Percentiles rank a stretch among this genome's conserved stretches.
These are phyloP conservation scores for Daldinia childiae DNA, from an alignment of 495 filamentous ascomycete genomes.

Conservation along the genomic window DNA sequence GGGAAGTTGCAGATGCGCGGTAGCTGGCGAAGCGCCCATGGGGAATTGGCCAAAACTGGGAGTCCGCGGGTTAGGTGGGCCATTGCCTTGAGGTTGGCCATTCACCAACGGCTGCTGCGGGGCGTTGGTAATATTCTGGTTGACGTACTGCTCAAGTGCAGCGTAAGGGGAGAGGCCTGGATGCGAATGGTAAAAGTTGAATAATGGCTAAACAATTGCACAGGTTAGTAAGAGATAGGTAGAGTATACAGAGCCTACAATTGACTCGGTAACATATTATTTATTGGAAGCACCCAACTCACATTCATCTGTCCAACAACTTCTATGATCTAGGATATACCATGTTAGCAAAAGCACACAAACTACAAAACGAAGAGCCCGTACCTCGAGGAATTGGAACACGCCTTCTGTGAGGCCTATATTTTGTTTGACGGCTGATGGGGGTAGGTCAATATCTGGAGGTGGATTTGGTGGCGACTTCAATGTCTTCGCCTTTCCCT, in stretches of 20 bases:
- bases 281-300: slow-evolving; percentile 15
- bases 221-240: slow-evolving; percentile 15
- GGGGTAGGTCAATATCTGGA: slow-evolving; percentile 67
- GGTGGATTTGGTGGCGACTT: slow-evolving; percentile 62
- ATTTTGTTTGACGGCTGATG: slow-evolving; percentile 67
- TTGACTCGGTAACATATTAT: no score
- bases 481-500: slow-evolving; percentile 62
- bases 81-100: slow-evolving; percentile 50
- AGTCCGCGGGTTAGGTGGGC: slow-evolving; percentile 52
- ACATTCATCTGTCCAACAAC: slow-evolving; percentile 77
- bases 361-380: slow-evolving; percentile 4
- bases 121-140: slow-evolving; percentile 46
- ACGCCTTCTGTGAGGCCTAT: slow-evolving; percentile 69
- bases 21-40: slow-evolving; percentile 63
- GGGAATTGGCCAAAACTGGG: slow-evolving; percentile 62
- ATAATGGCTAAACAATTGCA: slow-evolving; percentile 56
- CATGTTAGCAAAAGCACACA: slow-evolving; percentile 4
- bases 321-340: slow-evolving; percentile 67
- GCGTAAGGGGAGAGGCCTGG: slow-evolving; percentile 66
- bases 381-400: slow-evolving; percentile 75
- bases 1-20: slow-evolving; percentile 64
- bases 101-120: slow-evolving; percentile 49
- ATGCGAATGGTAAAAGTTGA: slow-evolving; percentile 67
- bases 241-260: no score
- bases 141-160: slow-evolving; percentile 70